These are phyloP conservation scores for Coemansia sp. DNA, from an alignment of 192 early-diverging fungal species.

Conservation along the genomic window DNA sequence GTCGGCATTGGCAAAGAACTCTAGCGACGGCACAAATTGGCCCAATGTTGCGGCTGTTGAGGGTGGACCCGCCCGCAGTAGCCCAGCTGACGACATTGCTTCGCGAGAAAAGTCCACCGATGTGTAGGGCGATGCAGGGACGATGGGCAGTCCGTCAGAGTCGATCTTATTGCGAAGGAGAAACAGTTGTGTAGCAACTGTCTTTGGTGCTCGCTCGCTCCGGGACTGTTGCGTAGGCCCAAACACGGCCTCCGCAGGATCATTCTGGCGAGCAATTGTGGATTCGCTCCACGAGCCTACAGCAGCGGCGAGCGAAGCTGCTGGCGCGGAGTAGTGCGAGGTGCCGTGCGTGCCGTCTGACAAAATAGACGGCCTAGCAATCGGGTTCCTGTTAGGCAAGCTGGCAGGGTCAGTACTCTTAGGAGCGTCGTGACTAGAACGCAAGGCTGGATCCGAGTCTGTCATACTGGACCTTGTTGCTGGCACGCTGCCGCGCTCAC, in stretches of 20 bases:
- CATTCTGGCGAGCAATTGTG: background rate
- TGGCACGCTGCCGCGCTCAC: background rate
- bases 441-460: background rate
- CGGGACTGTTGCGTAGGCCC: background rate
- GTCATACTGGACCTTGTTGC: background rate
- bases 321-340: background rate
- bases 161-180: constrained; percentile 29
- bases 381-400: background rate
- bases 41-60: constrained; percentile 11
- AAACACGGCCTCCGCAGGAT: background rate
- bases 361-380: background rate
- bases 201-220: background rate
- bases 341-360: background rate
- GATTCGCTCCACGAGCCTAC: background rate
- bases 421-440: background rate
- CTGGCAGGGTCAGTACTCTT: background rate
- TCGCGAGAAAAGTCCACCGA: constrained; percentile 22
- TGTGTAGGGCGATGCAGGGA: constrained; percentile 47
- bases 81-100: background rate
- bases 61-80: background rate
- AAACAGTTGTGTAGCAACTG: constrained; percentile 17
- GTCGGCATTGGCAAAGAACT: constrained; percentile 55
- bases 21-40: constrained; percentile 52
- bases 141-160: constrained; percentile 26
- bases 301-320: background rate